Evolutionary conservation across 805 yeast genomes (phyloP).

Genomic region (Cyberlindnera veronae): DNA sequence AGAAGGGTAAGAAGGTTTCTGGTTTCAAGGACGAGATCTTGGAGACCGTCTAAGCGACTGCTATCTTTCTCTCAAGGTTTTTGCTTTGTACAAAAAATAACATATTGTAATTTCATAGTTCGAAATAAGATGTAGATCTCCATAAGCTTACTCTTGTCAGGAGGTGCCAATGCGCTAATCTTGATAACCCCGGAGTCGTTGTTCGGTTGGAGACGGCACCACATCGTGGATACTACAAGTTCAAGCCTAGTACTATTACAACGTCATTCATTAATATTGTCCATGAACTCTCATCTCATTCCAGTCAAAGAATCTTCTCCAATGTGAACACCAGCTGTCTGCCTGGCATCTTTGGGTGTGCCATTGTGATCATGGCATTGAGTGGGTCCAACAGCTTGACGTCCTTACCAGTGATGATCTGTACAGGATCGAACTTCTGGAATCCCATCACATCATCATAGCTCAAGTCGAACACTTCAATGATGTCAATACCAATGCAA

Average conservation of each 20-base stretch:
- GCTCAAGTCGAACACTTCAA: constrained; percentile 65
- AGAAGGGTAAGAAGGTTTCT: constrained; percentile 94
- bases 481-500: constrained; percentile 58
- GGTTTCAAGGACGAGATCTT: constrained; percentile 99
- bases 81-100: constrained; percentile 14
- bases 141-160: too few relatives aligned
- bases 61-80: constrained; percentile 5
- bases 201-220: too few relatives aligned
- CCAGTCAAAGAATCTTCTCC: too few relatives aligned
- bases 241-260: too few relatives aligned
- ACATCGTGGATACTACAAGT: too few relatives aligned
- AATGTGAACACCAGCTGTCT: constrained; percentile 55
- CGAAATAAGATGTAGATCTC: neutral
- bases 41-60: constrained; percentile 74
- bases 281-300: too few relatives aligned
- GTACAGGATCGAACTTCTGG: constrained; percentile 45
- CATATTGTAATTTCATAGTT: constrained; percentile 15
- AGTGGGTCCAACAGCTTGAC: constrained; percentile 44
- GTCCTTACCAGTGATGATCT: constrained; percentile 70
- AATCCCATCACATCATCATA: constrained; percentile 36
- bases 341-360: constrained; percentile 62
- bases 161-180: too few relatives aligned
- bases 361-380: constrained; percentile 43
- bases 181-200: too few relatives aligned
- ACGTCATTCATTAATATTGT: too few relatives aligned